phyloP scores from a whole-genome alignment of 2,329 filamentous ascomycete species.

The Zymoseptoria ardabiliae region DNA sequence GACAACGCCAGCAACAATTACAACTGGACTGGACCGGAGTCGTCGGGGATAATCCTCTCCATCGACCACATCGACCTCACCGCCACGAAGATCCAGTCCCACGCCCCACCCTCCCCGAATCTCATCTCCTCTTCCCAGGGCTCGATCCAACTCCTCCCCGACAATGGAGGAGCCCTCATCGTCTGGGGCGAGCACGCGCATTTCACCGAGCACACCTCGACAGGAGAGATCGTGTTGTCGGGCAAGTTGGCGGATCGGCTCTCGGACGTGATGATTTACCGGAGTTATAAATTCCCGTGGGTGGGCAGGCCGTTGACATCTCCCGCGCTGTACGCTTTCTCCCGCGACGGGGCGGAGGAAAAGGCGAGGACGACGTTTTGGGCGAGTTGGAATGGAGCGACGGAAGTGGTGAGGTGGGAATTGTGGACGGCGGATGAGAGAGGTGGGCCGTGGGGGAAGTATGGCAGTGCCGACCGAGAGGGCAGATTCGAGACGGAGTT shows the following conservation, averaged over 20 bases:
- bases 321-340: slow-evolving; percentile 32
- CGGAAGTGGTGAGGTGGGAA: slow-evolving; percentile 43
- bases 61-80: slow-evolving; percentile 39
- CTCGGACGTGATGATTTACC: slow-evolving; percentile 46
- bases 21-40: slow-evolving; percentile 32
- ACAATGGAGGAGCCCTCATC: slow-evolving; percentile 47
- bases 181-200: slow-evolving; percentile 47
- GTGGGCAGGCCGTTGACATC: slow-evolving; percentile 40
- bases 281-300: slow-evolving; percentile 50
- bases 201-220: slow-evolving; percentile 38
- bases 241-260: slow-evolving; percentile 38
- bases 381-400: slow-evolving; percentile 49
- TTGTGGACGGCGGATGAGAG: slow-evolving; percentile 39
- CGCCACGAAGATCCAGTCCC: slow-evolving; percentile 41
- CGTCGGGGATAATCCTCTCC: slow-evolving; percentile 41
- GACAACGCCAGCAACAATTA: slow-evolving; percentile 47
- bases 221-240: slow-evolving; percentile 49
- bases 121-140: slow-evolving; percentile 47
- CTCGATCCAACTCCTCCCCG: slow-evolving; percentile 47
- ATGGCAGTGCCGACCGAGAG: slow-evolving; percentile 34
- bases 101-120: slow-evolving; percentile 41
- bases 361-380: slow-evolving; percentile 34
- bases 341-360: slow-evolving; percentile 23
- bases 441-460: slow-evolving; percentile 30
- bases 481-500: slow-evolving; percentile 39